Percentiles rank a stretch among this genome's conserved stretches.
phyloP scores from a whole-genome alignment of 2,329 filamentous ascomycete genomes.

The Alternaria dauci region DNA sequence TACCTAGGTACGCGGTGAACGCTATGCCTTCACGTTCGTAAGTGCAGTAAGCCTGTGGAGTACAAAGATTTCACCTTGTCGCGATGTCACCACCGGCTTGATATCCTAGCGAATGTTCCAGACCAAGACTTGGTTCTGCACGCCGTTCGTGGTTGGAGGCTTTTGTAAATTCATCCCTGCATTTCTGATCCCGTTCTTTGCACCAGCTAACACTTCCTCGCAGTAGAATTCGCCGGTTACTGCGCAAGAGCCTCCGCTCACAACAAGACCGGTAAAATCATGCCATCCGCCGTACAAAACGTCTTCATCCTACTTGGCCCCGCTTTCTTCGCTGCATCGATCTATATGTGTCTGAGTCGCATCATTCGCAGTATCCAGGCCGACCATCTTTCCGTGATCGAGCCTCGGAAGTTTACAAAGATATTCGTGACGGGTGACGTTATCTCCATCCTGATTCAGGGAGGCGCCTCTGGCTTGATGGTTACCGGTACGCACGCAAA shows the following conservation, averaged over 20 bases:
- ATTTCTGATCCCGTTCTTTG: background rate
- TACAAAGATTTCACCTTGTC: background rate
- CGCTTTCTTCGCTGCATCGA: background rate
- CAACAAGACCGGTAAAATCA: background rate
- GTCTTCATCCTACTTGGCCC: background rate
- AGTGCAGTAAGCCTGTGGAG: background rate
- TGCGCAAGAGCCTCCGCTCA: background rate
- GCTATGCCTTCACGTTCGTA: background rate
- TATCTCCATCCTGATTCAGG: conserved; percentile 55
- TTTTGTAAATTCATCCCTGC: background rate
- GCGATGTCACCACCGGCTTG: background rate
- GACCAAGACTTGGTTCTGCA: background rate
- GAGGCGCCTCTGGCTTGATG: conserved; percentile 52
- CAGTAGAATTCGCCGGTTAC: background rate
- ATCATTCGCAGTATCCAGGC: background rate
- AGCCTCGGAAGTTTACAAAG: conserved; percentile 44
- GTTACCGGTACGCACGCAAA: conserved; percentile 23
- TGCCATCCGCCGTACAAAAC: background rate
- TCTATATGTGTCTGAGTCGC: background rate
- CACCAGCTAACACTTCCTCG: background rate
- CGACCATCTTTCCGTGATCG: background rate
- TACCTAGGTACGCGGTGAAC: no score
- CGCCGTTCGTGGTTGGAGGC: background rate
- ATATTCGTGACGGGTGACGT: conserved; percentile 56
- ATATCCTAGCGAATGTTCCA: background rate